Conservation (phyloP, 225 moss, liverwort and hornwort species). For the Antitrichia curtipendula region DNA sequence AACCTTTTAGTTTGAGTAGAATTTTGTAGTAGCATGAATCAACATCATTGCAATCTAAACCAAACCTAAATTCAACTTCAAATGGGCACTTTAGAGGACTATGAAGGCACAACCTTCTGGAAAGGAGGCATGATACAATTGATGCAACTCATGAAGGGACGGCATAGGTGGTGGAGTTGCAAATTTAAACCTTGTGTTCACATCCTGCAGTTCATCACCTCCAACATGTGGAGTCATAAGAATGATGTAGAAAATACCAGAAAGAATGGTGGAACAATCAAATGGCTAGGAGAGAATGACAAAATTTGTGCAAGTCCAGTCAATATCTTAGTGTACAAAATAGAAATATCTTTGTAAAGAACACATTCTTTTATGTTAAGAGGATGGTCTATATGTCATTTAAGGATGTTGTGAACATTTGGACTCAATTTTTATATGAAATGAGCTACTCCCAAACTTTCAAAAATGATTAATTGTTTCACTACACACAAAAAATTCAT, state of each 20-base stretch:
- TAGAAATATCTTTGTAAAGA: not conserved
- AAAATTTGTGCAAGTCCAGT: not conserved
- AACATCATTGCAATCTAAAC: not conserved
- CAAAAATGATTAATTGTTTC: not conserved
- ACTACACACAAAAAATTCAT: not conserved
- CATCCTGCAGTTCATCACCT: conserved; percentile 19
- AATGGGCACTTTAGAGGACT: not conserved
- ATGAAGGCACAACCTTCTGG: conserved; percentile 13
- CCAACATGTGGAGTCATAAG: not conserved
- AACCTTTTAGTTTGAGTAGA: not conserved
- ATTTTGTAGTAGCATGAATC: not conserved
- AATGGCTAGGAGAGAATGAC: too few relatives aligned
- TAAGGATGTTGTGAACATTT: not conserved
- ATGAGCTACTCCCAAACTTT: not conserved
- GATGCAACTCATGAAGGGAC: conserved; percentile 18
- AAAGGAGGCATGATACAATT: conserved; percentile 10
- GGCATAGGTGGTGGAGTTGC: conserved; percentile 5
- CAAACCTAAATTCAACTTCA: not conserved
- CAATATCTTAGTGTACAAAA: not conserved
- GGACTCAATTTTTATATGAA: not conserved
- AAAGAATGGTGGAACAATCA: not conserved
- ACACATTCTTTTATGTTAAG: not conserved
- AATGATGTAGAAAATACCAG: not conserved
- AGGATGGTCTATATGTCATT: too few relatives aligned
- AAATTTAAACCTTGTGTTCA: conserved; percentile 5